Evolutionary conservation across 164 flowering plant genomes (phyloP).

Genomic region (Paratinospora sagittata): DNA sequence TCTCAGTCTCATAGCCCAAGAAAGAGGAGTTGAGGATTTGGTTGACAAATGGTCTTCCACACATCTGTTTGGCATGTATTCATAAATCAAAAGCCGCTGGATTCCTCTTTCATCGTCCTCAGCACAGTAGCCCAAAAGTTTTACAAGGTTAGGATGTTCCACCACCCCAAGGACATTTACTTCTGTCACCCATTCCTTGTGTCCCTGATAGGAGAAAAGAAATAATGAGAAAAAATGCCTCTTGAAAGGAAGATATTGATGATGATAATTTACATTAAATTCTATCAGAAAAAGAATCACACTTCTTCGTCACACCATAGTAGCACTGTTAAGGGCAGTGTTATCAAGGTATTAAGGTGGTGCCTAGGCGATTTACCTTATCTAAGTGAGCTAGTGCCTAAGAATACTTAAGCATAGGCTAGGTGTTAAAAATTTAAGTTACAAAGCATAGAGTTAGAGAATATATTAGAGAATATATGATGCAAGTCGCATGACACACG

Average conservation of each 20-base stretch:
- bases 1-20: constrained; percentile 81
- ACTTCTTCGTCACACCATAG: neutral
- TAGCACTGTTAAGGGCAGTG: neutral
- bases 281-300: neutral
- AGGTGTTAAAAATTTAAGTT: no score
- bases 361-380: no score
- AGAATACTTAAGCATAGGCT: no score
- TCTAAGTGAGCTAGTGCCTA: no score
- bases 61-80: constrained; percentile 81
- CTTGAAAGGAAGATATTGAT: neutral
- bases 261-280: neutral
- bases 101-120: constrained; percentile 95
- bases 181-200: constrained; percentile 98
- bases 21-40: constrained; percentile 39
- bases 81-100: constrained; percentile 78
- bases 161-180: constrained; percentile 89
- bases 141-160: constrained; percentile 92
- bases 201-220: constrained; percentile 50
- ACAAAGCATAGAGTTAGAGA: no score
- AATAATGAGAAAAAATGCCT: neutral
- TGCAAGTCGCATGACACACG: no score
- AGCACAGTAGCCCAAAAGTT: constrained; percentile 84
- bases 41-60: constrained; percentile 71
- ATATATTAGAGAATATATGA: no score
- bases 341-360: no score